Evolutionary conservation across 2,329 filamentous ascomycete genomes (phyloP).

Genomic region (Ascocoryne sarcoides): DNA sequence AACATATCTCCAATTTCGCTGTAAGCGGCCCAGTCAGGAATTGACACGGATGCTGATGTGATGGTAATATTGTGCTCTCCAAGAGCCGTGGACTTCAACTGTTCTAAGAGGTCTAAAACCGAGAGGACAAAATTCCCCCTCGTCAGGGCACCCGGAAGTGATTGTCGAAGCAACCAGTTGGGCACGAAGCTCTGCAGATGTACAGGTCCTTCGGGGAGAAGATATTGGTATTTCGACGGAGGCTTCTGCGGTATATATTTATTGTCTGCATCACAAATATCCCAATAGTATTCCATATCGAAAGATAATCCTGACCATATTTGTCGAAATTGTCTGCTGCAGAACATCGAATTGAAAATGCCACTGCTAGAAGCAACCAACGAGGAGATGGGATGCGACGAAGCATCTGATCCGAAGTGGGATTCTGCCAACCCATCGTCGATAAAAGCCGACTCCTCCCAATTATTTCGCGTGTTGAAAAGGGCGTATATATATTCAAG

Average conservation of each 20-base stretch:
- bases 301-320: not conserved
- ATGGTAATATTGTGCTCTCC: conserved; percentile 12
- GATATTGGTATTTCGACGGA: conserved; percentile 3
- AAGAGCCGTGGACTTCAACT: conserved; percentile 4
- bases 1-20: conserved; percentile 11
- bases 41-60: conserved; percentile 8
- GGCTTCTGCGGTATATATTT: conserved; percentile 2
- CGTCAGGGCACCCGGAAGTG: not conserved
- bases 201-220: not conserved
- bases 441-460: not conserved
- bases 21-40: conserved; percentile 5
- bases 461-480: not conserved
- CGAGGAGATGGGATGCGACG: not conserved
- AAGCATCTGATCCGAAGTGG: not conserved
- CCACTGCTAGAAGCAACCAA: too few relatives aligned
- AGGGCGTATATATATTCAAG: conserved; percentile 3
- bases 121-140: conserved; percentile 6
- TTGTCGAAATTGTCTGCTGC: too few relatives aligned
- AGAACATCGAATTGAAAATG: too few relatives aligned
- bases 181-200: conserved; percentile 5
- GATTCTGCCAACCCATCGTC: not conserved
- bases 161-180: conserved; percentile 5
- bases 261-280: conserved; percentile 3
- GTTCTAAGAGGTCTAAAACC: conserved; percentile 8
- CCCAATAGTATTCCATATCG: not conserved